Percentiles rank a stretch among this genome's conserved stretches.
Evolutionary conservation across 2,329 filamentous ascomycete species (phyloP).

Genomic region (Aspergillus terreus): DNA sequence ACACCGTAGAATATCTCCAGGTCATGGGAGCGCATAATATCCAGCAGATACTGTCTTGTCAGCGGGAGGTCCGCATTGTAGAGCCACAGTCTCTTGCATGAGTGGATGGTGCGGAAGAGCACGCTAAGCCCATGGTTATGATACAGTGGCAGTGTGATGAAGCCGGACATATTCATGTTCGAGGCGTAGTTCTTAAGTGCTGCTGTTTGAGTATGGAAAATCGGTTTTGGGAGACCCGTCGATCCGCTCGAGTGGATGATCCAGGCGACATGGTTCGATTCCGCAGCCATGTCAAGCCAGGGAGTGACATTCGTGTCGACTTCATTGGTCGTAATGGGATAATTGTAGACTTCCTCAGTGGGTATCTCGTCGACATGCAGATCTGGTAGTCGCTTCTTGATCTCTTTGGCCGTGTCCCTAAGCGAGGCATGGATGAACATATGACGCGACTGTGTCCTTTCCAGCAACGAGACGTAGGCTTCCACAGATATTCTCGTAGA

Average conservation of each 20-base stretch:
- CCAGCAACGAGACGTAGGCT: conserved; percentile 49
- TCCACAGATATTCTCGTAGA: conserved; percentile 52
- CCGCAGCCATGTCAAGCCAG: conserved; percentile 21
- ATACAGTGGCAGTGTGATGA: conserved; percentile 57
- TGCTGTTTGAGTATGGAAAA: conserved; percentile 54
- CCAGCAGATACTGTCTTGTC: conserved; percentile 47
- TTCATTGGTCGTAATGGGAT: conserved; percentile 11
- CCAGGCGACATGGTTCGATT: conserved; percentile 35
- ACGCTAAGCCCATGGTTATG: conserved; percentile 59
- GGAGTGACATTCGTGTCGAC: conserved; percentile 20
- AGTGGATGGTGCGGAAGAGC: conserved; percentile 52
- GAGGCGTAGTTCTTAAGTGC: conserved; percentile 48
- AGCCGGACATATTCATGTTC: conserved; percentile 46
- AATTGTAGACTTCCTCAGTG: conserved; percentile 18
- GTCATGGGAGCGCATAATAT: conserved; percentile 40
- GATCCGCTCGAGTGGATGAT: conserved; percentile 55
- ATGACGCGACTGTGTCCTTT: conserved; percentile 38
- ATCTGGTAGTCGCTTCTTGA: conserved; percentile 17
- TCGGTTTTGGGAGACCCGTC: conserved; percentile 62
- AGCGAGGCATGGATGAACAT: conserved; percentile 29
- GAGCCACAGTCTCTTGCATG: conserved; percentile 49
- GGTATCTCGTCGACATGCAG: conserved; percentile 28
- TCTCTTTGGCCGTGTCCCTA: conserved; percentile 17
- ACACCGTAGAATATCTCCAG: conserved; percentile 59
- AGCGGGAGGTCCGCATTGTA: conserved; percentile 56